Conservation (phyloP, 768 basidiomycete species). For the Hemileccinum impolitum region DNA sequence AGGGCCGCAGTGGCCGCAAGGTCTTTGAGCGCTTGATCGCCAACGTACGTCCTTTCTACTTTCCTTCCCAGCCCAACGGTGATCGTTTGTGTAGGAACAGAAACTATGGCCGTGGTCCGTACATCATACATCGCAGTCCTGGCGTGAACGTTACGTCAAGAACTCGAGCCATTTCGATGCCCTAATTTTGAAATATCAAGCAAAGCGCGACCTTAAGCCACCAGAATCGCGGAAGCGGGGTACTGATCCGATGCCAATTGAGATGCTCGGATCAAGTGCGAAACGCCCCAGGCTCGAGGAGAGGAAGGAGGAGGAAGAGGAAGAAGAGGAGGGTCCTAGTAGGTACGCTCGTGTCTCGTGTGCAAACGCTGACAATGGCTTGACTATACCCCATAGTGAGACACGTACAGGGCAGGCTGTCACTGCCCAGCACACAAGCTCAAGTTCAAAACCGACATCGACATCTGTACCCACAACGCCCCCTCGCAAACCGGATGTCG, state of each 20-base stretch:
- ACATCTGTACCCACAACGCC: neutral
- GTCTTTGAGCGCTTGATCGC: constrained; percentile 43
- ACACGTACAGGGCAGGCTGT: neutral
- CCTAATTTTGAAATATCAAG: constrained; percentile 40
- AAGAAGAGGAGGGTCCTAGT: neutral
- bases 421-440: neutral
- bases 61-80: neutral
- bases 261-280: neutral
- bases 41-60: constrained; percentile 38
- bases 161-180: constrained; percentile 41
- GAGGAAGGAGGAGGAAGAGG: neutral
- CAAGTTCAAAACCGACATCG: neutral
- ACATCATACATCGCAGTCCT: constrained; percentile 56
- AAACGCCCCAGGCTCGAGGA: constrained; percentile 9
- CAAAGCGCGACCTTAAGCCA: constrained; percentile 23
- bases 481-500: neutral
- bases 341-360: constrained; percentile 2
- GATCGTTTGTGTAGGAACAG: constrained; percentile 29
- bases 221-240: constrained; percentile 4
- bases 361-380: neutral
- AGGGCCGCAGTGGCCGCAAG: constrained; percentile 44
- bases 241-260: neutral
- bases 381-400: constrained; percentile 6
- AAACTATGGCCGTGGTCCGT: constrained; percentile 50
- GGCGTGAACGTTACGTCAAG: constrained; percentile 59